Percentiles rank a stretch among this genome's conserved stretches.
phyloP scores from a whole-genome alignment of 495 filamentous ascomycete species.

The Neurospora hispaniola region DNA sequence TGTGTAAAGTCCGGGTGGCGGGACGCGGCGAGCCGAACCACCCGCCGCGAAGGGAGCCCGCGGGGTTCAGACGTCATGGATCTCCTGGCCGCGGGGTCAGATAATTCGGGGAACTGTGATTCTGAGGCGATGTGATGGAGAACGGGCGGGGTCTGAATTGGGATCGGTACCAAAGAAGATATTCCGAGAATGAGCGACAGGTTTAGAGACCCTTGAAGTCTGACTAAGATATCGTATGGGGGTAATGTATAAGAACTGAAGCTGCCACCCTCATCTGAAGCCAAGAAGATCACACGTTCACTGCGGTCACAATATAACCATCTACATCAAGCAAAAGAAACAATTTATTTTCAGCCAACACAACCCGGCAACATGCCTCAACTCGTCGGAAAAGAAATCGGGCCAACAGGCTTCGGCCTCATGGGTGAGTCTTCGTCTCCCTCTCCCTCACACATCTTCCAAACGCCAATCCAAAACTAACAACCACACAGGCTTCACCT shows the following conservation, averaged over 20 bases:
- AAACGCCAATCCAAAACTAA: not conserved
- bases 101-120: not conserved
- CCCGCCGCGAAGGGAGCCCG: not conserved
- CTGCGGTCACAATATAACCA: not conserved
- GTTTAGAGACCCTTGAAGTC: not conserved
- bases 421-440: constrained; percentile 33
- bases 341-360: not conserved
- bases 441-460: not conserved
- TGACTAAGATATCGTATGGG: not conserved
- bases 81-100: not conserved
- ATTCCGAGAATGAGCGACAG: not conserved
- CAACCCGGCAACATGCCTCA: constrained; percentile 31
- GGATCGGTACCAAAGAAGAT: not conserved
- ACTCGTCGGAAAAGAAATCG: constrained; percentile 40
- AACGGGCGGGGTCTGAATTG: not conserved
- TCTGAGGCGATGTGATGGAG: not conserved
- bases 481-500: constrained; percentile 52
- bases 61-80: not conserved
- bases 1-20: not conserved
- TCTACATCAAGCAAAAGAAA: not conserved
- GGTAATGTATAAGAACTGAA: not conserved
- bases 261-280: not conserved
- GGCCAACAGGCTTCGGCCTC: constrained; percentile 47
- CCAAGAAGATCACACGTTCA: not conserved
- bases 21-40: not conserved